Conservation (phyloP, 495 filamentous ascomycete genomes). For the Baudoinia panamericana region DNA sequence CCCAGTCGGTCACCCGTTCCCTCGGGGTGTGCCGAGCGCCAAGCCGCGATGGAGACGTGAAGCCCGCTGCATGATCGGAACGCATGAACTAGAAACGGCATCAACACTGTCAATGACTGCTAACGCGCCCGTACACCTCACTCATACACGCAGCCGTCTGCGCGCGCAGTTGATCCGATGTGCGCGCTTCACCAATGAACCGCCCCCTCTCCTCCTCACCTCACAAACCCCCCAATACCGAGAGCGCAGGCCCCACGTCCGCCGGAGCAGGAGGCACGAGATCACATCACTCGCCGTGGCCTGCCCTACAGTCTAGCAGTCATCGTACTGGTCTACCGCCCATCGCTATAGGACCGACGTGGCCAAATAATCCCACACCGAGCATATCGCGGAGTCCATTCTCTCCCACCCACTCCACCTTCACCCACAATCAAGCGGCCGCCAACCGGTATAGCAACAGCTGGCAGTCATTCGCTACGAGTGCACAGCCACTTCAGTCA, state of each 20-base stretch:
- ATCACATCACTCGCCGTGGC: slow-evolving; percentile 50
- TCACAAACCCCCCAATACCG: slow-evolving; percentile 6
- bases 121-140: no score
- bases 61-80: no score
- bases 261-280: slow-evolving; percentile 42
- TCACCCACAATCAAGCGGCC: slow-evolving; percentile 41
- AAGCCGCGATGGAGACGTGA: no score
- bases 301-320: slow-evolving; percentile 41
- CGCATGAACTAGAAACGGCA: no score
- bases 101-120: no score
- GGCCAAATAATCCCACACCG: slow-evolving; percentile 35
- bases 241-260: slow-evolving; percentile 15
- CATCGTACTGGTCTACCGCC: slow-evolving; percentile 47
- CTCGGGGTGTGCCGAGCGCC: no score
- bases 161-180: slow-evolving; percentile 5
- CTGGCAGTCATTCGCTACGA: slow-evolving; percentile 30
- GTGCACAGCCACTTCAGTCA: slow-evolving; percentile 36
- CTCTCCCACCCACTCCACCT: slow-evolving; percentile 39
- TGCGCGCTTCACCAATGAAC: slow-evolving; percentile 18
- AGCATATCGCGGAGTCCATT: slow-evolving; percentile 38
- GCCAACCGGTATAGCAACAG: slow-evolving; percentile 36
- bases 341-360: slow-evolving; percentile 30
- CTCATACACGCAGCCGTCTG: no score
- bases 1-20: no score
- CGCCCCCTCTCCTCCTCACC: slow-evolving; percentile 7